phyloP scores from a whole-genome alignment of 129 eudicot genomes.

The Calendula officinalis region DNA sequence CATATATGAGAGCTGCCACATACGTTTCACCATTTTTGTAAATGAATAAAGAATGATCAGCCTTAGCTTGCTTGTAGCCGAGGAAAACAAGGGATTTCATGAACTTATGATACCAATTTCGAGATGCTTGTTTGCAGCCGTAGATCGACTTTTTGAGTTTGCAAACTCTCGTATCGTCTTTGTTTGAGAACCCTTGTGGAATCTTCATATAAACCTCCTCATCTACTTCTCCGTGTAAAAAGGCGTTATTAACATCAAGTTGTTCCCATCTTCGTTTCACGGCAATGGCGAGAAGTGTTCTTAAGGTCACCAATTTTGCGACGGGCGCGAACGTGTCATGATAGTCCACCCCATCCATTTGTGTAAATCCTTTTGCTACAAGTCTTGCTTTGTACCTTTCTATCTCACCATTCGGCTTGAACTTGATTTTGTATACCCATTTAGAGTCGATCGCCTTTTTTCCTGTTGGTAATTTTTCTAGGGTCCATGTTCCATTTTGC shows the following conservation, averaged over 20 bases:
- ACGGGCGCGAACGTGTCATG: neutral
- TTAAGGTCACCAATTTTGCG: too few species aligned
- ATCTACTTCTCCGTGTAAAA: too few species aligned
- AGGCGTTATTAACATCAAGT: too few species aligned
- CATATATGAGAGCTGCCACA: too few species aligned
- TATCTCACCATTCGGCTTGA: neutral
- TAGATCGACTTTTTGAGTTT: neutral
- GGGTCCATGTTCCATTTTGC: neutral
- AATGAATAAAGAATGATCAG: too few species aligned
- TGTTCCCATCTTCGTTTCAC: neutral
- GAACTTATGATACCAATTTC: neutral
- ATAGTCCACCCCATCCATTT: neutral
- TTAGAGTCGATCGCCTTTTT: too few species aligned
- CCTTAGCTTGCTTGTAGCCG: neutral
- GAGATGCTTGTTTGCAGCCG: neutral
- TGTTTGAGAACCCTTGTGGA: neutral
- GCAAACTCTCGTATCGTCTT: neutral
- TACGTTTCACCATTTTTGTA: too few species aligned
- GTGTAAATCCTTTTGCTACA: neutral
- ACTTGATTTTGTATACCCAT: too few species aligned
- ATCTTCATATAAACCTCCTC: too few species aligned
- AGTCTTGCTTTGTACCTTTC: neutral
- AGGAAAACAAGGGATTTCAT: neutral
- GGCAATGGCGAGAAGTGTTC: too few species aligned
- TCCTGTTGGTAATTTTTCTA: too few species aligned